Conservation (phyloP, 2,329 filamentous ascomycete genomes). For the Ophiostoma tasmaniense region DNA sequence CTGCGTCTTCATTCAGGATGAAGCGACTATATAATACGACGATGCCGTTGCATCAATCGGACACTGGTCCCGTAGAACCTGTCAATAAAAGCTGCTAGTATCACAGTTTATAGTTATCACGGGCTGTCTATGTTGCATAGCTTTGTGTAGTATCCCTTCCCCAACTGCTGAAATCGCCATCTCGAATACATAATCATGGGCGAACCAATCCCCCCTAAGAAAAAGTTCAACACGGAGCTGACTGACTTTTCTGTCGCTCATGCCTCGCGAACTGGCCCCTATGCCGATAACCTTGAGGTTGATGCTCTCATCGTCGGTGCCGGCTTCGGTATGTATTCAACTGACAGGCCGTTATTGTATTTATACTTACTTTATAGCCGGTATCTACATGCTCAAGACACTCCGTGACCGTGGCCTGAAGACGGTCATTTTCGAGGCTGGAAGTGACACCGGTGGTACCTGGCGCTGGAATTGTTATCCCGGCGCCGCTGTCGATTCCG, state of each 20-base stretch:
- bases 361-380: slow-evolving; percentile 25
- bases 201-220: background rate
- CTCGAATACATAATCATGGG: background rate
- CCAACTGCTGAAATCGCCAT: background rate
- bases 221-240: slow-evolving; percentile 36
- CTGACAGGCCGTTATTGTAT: background rate
- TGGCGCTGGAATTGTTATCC: slow-evolving; percentile 53
- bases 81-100: background rate
- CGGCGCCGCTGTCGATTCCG: slow-evolving; percentile 45
- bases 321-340: slow-evolving; percentile 31
- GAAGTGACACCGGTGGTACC: slow-evolving; percentile 41
- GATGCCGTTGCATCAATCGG: background rate
- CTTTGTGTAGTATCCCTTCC: background rate
- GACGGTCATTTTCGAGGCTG: slow-evolving; percentile 44
- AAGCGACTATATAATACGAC: background rate
- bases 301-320: slow-evolving; percentile 39
- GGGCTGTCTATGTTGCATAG: background rate
- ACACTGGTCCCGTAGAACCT: background rate
- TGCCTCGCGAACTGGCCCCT: slow-evolving; percentile 30
- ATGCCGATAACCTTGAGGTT: slow-evolving; percentile 36
- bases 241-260: slow-evolving; percentile 31
- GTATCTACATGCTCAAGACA: slow-evolving; percentile 43
- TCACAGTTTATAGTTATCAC: background rate
- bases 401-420: slow-evolving; percentile 43
- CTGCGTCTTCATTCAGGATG: background rate